A percentile compares a stretch with the other conserved stretches of the same genome.
phyloP scores from a whole-genome alignment of 306 rosid species.

The Vigna unguiculata region DNA sequence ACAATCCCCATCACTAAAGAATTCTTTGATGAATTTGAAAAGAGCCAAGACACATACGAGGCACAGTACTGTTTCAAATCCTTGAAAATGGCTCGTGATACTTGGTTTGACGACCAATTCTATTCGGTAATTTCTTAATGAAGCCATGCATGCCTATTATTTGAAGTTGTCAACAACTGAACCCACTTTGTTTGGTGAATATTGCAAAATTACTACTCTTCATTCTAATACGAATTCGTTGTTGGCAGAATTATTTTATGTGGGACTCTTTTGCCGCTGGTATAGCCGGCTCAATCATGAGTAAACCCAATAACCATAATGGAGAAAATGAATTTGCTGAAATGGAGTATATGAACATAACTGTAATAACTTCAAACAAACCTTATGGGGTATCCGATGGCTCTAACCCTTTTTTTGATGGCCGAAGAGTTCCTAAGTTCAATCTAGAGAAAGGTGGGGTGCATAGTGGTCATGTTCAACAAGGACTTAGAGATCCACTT shows the following conservation, averaged over 20 bases:
- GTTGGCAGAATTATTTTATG: slow-evolving; percentile 82
- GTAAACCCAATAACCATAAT: slow-evolving; percentile 52
- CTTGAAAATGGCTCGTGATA: slow-evolving; percentile 83
- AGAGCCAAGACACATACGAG: slow-evolving; percentile 70
- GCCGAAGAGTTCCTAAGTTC: slow-evolving; percentile 65
- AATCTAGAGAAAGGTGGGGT: slow-evolving; percentile 70
- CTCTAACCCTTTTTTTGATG: slow-evolving; percentile 83
- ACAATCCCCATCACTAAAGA: slow-evolving; percentile 74
- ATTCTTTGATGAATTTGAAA: slow-evolving; percentile 73
- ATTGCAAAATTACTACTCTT: slow-evolving; percentile 32
- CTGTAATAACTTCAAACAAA: slow-evolving; percentile 83
- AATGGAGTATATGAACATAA: slow-evolving; percentile 87
- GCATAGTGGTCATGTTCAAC: slow-evolving; percentile 89
- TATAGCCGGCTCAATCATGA: slow-evolving; percentile 82
- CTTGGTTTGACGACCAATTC: slow-evolving; percentile 73
- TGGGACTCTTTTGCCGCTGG: slow-evolving; percentile 93
- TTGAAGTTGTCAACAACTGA: neutral
- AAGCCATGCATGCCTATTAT: neutral
- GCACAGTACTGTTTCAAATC: slow-evolving; percentile 84
- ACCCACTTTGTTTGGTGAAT: slow-evolving; percentile 21
- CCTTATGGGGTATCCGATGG: slow-evolving; percentile 87
- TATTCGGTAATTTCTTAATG: slow-evolving; percentile 58
- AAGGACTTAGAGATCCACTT: slow-evolving; percentile 82
- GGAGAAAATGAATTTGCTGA: slow-evolving; percentile 88
- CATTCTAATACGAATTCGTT: neutral